Evolutionary conservation across 306 rosid genomes (phyloP).

Genomic region (Macrotyloma uniflorum): DNA sequence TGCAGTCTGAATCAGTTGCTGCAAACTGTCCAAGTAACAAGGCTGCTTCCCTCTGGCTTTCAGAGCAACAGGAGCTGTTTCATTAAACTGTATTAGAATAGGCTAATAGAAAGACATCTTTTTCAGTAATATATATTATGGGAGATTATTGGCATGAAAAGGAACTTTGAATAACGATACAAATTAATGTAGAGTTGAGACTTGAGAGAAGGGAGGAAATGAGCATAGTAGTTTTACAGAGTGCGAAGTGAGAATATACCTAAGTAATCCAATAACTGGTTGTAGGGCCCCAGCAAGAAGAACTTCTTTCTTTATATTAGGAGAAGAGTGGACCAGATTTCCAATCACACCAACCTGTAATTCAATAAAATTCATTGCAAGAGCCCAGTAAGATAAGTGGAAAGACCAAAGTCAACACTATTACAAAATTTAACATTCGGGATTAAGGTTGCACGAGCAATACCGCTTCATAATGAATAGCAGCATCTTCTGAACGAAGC

Average conservation of each 20-base stretch:
- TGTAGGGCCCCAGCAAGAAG: conserved; percentile 92
- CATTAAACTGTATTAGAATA: conserved; percentile 25
- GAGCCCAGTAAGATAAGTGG: conserved; percentile 22
- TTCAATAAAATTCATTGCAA: conserved; percentile 36
- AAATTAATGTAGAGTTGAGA: neutral
- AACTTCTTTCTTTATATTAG: conserved; percentile 87
- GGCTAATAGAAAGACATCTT: neutral
- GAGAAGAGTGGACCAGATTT: conserved; percentile 94
- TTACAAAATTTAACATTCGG: conserved; percentile 19
- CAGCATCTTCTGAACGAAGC: conserved; percentile 93
- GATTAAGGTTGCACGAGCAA: conserved; percentile 19
- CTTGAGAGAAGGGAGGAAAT: neutral
- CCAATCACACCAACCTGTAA: conserved; percentile 92
- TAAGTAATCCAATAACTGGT: conserved; percentile 87
- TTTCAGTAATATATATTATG: neutral
- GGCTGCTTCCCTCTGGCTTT: conserved; percentile 99
- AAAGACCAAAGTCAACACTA: conserved; percentile 2
- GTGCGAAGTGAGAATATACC: conserved; percentile 44
- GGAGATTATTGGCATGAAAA: neutral
- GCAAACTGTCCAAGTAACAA: conserved; percentile 97
- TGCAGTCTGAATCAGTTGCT: conserved; percentile 98
- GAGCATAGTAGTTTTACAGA: neutral
- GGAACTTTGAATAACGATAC: neutral
- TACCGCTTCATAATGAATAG: conserved; percentile 94
- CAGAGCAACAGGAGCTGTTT: conserved; percentile 88